Evolutionary conservation across 2,329 filamentous ascomycete species (phyloP).

Genomic region (Diaporthe sp.): DNA sequence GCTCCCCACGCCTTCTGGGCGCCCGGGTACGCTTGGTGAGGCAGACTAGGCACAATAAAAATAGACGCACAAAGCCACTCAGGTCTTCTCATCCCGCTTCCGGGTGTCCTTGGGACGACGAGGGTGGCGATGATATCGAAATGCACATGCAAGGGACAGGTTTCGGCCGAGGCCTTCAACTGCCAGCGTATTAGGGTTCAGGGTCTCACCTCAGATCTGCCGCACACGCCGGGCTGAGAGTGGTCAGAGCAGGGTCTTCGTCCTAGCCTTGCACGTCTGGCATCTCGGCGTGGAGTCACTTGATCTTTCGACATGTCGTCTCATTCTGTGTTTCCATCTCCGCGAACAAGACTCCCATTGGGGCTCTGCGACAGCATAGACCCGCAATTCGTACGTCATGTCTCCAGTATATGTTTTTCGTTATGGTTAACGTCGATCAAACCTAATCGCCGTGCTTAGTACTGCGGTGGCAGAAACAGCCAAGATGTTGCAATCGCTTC

Average conservation of each 20-base stretch:
- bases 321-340: constrained; percentile 13
- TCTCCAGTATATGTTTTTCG: constrained; percentile 23
- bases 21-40: neutral
- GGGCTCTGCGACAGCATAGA: constrained; percentile 5
- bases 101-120: constrained; percentile 7
- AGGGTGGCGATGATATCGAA: neutral
- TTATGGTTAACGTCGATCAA: constrained; percentile 26
- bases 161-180: constrained; percentile 8
- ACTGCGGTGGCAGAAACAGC: constrained; percentile 9
- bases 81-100: neutral
- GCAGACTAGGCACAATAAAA: constrained; percentile 10
- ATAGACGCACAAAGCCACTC: neutral
- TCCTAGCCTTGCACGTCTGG: constrained; percentile 7
- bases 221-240: neutral
- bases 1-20: constrained; percentile 17
- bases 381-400: constrained; percentile 16
- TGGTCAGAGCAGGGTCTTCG: constrained; percentile 14
- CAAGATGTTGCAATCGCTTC: constrained; percentile 18
- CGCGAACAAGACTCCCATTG: constrained; percentile 1
- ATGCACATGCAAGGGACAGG: neutral
- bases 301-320: constrained; percentile 28
- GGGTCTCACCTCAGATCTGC: constrained; percentile 9
- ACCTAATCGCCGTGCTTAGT: constrained; percentile 30
- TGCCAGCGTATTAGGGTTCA: neutral
- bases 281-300: constrained; percentile 29